Base-by-base conservation (phyloP, 805 yeast genomes). In the Pichia phayaonensis region DNA sequence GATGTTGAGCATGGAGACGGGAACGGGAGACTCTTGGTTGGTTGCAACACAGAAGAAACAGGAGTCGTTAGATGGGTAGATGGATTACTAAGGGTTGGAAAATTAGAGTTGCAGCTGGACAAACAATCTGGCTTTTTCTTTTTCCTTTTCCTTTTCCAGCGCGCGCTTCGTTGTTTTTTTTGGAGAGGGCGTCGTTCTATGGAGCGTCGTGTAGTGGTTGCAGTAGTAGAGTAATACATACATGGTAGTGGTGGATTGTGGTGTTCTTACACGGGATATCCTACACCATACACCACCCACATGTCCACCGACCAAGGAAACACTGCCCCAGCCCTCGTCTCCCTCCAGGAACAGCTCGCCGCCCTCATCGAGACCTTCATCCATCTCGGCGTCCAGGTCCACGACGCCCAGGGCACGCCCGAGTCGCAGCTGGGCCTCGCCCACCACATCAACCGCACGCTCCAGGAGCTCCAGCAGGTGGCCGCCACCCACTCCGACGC, bases 371-470 rank as follows among this genome's bases (percentile, higher is more conserved):
- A 92, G 63, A 83, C 95, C 8, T 79, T 90, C 50, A 81, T 90
- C 20, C 97, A 92, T 62, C 71, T 90, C 22, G 97, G 97, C 3
- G 90, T 92, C 16, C 80, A 90, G 47, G 90, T 90, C 3, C 96
- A 94, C 66, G 99, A 92, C 67, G 89, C 84, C 63, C 90, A 90
- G 56, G 97, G 95, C 12, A 89, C 95, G 2, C 82, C 77, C 31
- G 92, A 84, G 58, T 84, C 95, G 2, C 80, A 82, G 52, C 77
- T 77, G 50, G 88, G 80, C 0, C 61, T 79, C 24, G 65, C 75
- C 67, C 52, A 71, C 71, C 66, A 68, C 46, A 76, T 78, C 34
- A 66, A 66, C 42, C 62, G 63, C 49, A 67, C 77, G 59, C 56
- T 72, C 63, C 24, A 65, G 58, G 50, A 67, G 64, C 49, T 77